phyloP scores from a whole-genome alignment of 2,329 filamentous ascomycete genomes.

The Colletotrichum paranaense region DNA sequence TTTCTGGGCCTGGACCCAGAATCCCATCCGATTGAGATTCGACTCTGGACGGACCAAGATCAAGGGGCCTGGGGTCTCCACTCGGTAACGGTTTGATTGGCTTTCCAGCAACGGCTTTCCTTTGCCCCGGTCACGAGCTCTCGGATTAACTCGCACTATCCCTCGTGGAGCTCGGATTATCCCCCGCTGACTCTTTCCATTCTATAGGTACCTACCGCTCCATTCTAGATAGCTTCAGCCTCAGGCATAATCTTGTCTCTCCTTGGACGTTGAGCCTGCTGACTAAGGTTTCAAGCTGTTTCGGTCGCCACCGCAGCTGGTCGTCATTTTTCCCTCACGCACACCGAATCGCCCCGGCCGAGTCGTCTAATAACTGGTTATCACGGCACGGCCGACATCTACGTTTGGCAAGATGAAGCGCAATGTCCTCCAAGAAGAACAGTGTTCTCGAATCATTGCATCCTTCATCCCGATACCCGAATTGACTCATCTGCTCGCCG shows the following conservation, averaged over 20 bases:
- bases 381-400: not conserved
- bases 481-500: not conserved
- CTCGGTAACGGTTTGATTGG: not conserved
- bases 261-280: not conserved
- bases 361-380: not conserved
- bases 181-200: not conserved
- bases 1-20: slow-evolving; percentile 19
- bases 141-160: not conserved
- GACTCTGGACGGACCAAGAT: slow-evolving; percentile 4
- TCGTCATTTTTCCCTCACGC: not conserved
- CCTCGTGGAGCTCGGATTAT: not conserved
- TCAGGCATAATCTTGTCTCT: not conserved
- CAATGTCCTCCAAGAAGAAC: not conserved
- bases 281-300: slow-evolving; percentile 33
- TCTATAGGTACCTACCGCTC: too few species aligned
- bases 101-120: not conserved
- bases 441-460: not conserved
- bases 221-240: too few species aligned
- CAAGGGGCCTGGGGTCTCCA: not conserved
- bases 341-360: not conserved
- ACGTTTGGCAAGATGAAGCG: not conserved
- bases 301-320: slow-evolving; percentile 10
- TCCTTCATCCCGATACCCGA: not conserved
- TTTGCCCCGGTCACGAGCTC: not conserved
- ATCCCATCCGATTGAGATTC: slow-evolving; percentile 25